Base-by-base conservation (phyloP, 1,284 basidiomycete species). In the Lentinus polychrous region DNA sequence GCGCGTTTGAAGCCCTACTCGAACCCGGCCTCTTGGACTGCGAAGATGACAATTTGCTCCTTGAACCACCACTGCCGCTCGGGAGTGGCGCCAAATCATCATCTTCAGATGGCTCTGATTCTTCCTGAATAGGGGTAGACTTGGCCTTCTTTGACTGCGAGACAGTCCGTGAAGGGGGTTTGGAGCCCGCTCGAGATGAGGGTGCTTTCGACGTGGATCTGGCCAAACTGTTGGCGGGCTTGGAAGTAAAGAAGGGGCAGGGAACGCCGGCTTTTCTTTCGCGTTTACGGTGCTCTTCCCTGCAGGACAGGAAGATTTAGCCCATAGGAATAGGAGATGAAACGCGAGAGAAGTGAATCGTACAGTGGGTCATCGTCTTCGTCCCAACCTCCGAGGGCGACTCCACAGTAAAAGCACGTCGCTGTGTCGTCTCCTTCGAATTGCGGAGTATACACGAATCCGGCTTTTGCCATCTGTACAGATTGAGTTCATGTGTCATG, bases 371-470 rank as follows among this genome's bases (percentile, higher is more conserved):
- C 81, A 61, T 94, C 91, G 10, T 75, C 78, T 32, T 72, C 68
- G 49, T 91, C 88, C 91, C 91, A 94, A 4, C 86, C 87, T 49
- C 80, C 80, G 2, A 92, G 74, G 3, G 80, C 74, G 34, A 84
- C 72, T 40, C 78, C 71, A 61, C 91, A 94, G 57, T 91, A 87
- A 2, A 91, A 70, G 62, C 91, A 94, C 0, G 79, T 78, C 0
- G 80, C 87, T 0, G 80, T 78, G 61, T 94, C 91, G 50, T 88
- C 83, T 2, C 75, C 80, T 2, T 68, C 57, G 10, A 69, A 62
- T 51, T 78, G 73, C 0, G 89, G 86, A 1, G 79, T 81, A 58
- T 76, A 90, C 0, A 89, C 75, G 57, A 93, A 93, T 3, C 91
- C 91, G 1, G 89, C 89, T 55, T 78, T 78, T 0, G 91, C 86